Percentiles rank a stretch among this genome's conserved stretches.
Conservation (phyloP, 2,329 filamentous ascomycete genomes). For the Cryphonectria nitschkei region DNA sequence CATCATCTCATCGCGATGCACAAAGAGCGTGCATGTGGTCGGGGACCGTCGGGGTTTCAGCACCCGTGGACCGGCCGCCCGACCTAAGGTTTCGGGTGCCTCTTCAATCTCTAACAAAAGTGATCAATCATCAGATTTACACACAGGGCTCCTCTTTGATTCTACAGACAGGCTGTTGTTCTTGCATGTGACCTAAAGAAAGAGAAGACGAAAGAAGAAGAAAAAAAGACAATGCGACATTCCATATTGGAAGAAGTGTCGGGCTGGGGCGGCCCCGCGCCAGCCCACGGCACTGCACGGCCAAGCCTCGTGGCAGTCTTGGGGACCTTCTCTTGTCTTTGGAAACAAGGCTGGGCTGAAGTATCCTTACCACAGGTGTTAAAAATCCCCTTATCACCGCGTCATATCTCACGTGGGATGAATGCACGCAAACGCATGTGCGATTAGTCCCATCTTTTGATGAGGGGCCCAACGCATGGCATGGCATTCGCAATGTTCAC, state of each 20-base stretch:
- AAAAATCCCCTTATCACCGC: not conserved
- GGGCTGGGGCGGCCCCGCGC: not conserved
- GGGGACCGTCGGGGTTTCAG: conserved; percentile 2
- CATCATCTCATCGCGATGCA: not conserved
- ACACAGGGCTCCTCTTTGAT: not conserved
- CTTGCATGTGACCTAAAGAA: not conserved
- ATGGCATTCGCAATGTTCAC: not conserved
- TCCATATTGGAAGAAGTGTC: conserved; percentile 4
- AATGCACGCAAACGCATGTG: not conserved
- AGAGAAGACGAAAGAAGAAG: no score
- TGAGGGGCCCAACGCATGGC: not conserved
- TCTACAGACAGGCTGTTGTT: not conserved
- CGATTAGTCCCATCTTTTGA: not conserved
- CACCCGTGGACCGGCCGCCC: not conserved
- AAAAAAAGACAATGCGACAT: not conserved
- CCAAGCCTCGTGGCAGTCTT: conserved; percentile 3
- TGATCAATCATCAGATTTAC: not conserved
- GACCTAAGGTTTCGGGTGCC: not conserved
- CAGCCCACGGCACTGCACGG: not conserved
- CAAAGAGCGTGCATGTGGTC: not conserved
- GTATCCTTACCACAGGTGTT: not conserved
- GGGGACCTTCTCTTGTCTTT: not conserved
- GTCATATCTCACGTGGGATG: conserved; percentile 1
- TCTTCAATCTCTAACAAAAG: not conserved
- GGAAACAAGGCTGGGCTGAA: not conserved